A percentile compares a stretch with the other conserved stretches of the same genome.
Conservation (phyloP, 345 rosid genomes). For the Eucalyptus grandis region DNA sequence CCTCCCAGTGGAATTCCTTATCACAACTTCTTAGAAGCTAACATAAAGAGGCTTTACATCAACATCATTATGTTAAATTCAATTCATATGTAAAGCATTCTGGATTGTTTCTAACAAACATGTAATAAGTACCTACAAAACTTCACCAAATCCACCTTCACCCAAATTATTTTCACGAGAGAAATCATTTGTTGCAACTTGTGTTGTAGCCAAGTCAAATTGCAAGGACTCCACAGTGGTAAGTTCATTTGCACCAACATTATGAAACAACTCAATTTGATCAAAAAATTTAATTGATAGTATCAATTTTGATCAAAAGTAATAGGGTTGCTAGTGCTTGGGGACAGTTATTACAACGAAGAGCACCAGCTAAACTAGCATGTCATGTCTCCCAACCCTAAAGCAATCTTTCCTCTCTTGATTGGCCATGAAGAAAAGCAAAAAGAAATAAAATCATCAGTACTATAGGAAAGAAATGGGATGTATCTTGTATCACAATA, state of each 20-base stretch:
- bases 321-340: no score
- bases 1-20: background rate
- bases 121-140: constrained; percentile 25
- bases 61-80: background rate
- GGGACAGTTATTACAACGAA: no score
- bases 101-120: background rate
- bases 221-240: constrained; percentile 25
- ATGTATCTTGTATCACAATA: no score
- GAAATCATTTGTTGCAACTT: constrained; percentile 32
- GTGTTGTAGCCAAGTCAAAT: constrained; percentile 16
- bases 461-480: no score
- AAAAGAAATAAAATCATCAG: no score
- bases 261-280: no score
- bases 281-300: no score
- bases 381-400: no score
- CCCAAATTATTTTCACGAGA: constrained; percentile 40
- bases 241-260: background rate
- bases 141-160: constrained; percentile 63
- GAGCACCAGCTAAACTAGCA: no score
- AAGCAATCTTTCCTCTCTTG: no score
- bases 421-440: no score
- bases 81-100: background rate
- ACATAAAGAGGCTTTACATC: background rate
- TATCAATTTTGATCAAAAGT: no score
- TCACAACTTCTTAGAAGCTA: background rate